Conservation (phyloP, 2,329 filamentous ascomycete genomes). For the Plenodomus tracheiphilus region DNA sequence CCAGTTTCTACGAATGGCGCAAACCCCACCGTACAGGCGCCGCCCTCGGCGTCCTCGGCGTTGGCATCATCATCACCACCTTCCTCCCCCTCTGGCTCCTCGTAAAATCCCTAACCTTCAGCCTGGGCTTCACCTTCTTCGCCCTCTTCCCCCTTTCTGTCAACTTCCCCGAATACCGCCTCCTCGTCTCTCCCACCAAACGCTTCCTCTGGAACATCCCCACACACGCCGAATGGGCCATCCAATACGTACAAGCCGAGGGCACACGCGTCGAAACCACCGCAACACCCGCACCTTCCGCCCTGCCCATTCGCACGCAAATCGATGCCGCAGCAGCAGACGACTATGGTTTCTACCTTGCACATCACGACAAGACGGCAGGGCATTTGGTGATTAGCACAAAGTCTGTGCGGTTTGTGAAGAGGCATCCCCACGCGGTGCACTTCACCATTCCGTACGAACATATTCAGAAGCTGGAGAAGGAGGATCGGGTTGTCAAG, state of each 20-base stretch:
- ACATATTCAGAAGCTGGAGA: slow-evolving; percentile 25
- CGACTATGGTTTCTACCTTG: slow-evolving; percentile 27
- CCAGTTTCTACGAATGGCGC: slow-evolving; percentile 45
- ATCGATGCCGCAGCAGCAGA: not conserved
- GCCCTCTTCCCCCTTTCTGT: slow-evolving; percentile 39
- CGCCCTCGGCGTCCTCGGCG: slow-evolving; percentile 26
- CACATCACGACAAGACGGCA: slow-evolving; percentile 11
- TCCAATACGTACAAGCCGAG: slow-evolving; percentile 36
- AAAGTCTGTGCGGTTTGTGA: slow-evolving; percentile 22
- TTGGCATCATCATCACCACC: slow-evolving; percentile 23
- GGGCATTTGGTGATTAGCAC: slow-evolving; percentile 23
- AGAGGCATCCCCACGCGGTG: slow-evolving; percentile 11
- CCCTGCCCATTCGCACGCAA: not conserved
- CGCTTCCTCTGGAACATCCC: slow-evolving; percentile 44
- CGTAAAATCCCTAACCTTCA: slow-evolving; percentile 33
- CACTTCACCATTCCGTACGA: slow-evolving; percentile 20
- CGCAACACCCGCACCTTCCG: not conserved
- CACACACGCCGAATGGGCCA: slow-evolving; percentile 44
- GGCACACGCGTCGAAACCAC: slow-evolving; percentile 15
- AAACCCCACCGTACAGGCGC: slow-evolving; percentile 31
- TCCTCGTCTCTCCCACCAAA: slow-evolving; percentile 41
- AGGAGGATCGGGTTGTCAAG: slow-evolving; percentile 24
- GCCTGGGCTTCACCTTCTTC: slow-evolving; percentile 38
- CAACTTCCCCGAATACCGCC: slow-evolving; percentile 40
- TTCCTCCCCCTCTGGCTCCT: slow-evolving; percentile 32